Conservation (phyloP, 768 basidiomycete genomes). For the Tephrocybe sp. region DNA sequence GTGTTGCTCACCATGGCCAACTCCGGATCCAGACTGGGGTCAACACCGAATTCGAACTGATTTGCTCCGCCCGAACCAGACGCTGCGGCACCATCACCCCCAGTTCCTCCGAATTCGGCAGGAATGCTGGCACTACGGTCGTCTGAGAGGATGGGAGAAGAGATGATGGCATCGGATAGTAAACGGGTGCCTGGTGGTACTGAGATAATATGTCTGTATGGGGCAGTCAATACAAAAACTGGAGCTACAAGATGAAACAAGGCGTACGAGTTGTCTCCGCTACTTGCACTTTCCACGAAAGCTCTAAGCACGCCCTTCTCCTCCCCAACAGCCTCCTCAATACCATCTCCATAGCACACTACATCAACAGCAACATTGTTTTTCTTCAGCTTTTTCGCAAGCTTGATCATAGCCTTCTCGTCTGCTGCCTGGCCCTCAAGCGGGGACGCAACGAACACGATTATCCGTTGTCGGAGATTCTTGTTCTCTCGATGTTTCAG, state of each 20-base stretch:
- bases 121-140: conserved; percentile 74
- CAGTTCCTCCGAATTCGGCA: conserved; percentile 49
- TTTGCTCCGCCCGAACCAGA: conserved; percentile 46
- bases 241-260: neutral
- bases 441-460: conserved; percentile 93
- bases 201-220: conserved; percentile 72
- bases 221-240: neutral
- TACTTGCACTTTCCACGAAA: conserved; percentile 82
- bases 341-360: conserved; percentile 86
- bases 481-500: conserved; percentile 98
- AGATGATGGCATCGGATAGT: conserved; percentile 79
- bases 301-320: conserved; percentile 67
- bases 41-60: conserved; percentile 87
- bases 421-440: conserved; percentile 68
- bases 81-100: conserved; percentile 45
- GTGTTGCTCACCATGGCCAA: conserved; percentile 79
- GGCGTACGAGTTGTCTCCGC: conserved; percentile 82
- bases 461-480: conserved; percentile 93
- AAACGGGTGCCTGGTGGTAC: conserved; percentile 78
- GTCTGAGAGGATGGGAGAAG: conserved; percentile 79
- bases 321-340: conserved; percentile 64
- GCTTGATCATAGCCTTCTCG: conserved; percentile 77
- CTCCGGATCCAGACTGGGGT: conserved; percentile 94
- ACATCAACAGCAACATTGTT: conserved; percentile 97
- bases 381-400: conserved; percentile 98